These are phyloP conservation scores for Butyriboletus loyo DNA, from an alignment of 768 basidiomycete species.

Conservation along the genomic window DNA sequence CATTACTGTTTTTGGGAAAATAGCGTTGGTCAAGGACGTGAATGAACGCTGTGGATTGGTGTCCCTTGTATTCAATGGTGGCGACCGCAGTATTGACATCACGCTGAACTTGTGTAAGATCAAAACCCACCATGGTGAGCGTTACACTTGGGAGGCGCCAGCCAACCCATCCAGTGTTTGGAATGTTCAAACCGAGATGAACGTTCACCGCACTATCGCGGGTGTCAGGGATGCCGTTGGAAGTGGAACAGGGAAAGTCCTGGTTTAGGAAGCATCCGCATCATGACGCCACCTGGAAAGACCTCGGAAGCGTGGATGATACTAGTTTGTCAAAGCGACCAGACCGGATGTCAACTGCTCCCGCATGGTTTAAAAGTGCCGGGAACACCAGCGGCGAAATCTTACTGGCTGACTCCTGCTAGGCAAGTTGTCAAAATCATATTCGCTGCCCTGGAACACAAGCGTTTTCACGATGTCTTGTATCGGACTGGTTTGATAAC, in stretches of 20 bases:
- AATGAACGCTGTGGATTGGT: slow-evolving; percentile 2
- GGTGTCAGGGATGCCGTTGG: background rate
- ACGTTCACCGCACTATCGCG: background rate
- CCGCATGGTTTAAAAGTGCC: background rate
- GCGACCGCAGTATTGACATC: slow-evolving; percentile 1
- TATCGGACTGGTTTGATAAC: background rate
- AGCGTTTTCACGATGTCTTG: background rate
- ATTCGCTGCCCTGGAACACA: background rate
- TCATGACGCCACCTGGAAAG: background rate
- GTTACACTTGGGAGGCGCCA: slow-evolving; percentile 7
- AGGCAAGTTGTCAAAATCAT: background rate
- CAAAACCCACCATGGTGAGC: slow-evolving; percentile 3
- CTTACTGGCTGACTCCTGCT: background rate
- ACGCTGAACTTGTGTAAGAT: background rate
- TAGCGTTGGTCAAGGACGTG: background rate
- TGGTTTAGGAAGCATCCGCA: background rate
- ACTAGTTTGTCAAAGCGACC: background rate
- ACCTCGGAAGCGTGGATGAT: background rate
- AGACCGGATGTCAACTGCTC: background rate
- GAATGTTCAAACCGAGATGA: slow-evolving; percentile 3
- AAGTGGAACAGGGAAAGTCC: background rate
- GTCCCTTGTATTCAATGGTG: slow-evolving; percentile 4
- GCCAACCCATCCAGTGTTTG: slow-evolving; percentile 26
- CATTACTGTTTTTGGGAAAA: slow-evolving; percentile 5
- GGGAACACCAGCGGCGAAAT: background rate